Percentiles rank a stretch among this genome's conserved stretches.
phyloP scores from a whole-genome alignment of 345 rosid genomes.

The Kandelia obovata region DNA sequence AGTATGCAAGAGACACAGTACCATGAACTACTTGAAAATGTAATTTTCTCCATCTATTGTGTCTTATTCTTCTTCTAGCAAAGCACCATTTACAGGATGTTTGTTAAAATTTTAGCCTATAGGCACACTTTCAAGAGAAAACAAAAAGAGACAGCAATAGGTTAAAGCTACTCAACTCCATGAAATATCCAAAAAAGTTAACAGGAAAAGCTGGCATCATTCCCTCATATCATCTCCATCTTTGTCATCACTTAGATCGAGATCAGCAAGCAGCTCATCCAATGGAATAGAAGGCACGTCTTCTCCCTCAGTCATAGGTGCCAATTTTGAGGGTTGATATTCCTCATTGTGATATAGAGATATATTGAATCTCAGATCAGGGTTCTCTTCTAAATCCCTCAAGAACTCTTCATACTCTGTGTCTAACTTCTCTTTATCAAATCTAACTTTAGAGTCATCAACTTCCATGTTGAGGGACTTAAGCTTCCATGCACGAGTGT shows the following conservation, averaged over 20 bases:
- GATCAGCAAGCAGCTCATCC: slow-evolving; percentile 56
- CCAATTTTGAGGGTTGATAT: slow-evolving; percentile 55
- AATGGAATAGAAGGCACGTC: slow-evolving; percentile 45
- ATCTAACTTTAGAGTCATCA: slow-evolving; percentile 13
- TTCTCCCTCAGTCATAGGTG: slow-evolving; percentile 50
- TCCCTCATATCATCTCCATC: slow-evolving; percentile 37
- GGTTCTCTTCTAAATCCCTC: slow-evolving; percentile 59
- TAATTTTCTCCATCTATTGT: too few relatives aligned
- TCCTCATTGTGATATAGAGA: slow-evolving; percentile 49
- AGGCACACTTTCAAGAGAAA: too few relatives aligned
- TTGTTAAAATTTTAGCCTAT: too few relatives aligned
- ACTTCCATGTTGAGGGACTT: slow-evolving; percentile 26
- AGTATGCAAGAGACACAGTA: too few relatives aligned
- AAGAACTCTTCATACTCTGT: slow-evolving; percentile 47
- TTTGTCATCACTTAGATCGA: slow-evolving; percentile 38
- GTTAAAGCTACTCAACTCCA: too few relatives aligned
- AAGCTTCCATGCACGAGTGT: slow-evolving; percentile 22
- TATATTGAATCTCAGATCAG: slow-evolving; percentile 47
- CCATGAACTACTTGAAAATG: too few relatives aligned
- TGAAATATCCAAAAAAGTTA: too few relatives aligned
- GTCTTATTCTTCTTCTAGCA: too few relatives aligned
- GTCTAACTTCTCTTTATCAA: slow-evolving; percentile 15
- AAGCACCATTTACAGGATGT: too few relatives aligned
- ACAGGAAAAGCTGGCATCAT: slow-evolving; percentile 14
- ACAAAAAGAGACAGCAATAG: too few relatives aligned